Evolutionary conservation across 2,329 filamentous ascomycete species (phyloP).

Genomic region (Ophiostoma triangulosporum): DNA sequence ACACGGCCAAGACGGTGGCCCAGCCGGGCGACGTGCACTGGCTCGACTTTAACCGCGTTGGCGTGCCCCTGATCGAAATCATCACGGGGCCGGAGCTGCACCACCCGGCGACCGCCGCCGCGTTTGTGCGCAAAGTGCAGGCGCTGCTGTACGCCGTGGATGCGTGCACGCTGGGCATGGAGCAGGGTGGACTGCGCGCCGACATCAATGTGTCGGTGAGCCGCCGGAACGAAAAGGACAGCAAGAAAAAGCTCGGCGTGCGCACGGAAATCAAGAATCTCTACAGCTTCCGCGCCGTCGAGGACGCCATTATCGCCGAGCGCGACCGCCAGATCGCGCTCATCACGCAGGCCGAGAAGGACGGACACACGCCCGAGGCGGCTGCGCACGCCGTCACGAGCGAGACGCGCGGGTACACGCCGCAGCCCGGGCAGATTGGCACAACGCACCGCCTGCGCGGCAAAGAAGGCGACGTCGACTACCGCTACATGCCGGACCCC

Average conservation of each 20-base stretch:
- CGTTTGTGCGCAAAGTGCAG: conserved; percentile 81
- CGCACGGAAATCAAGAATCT: conserved; percentile 96
- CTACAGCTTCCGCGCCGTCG: conserved; percentile 85
- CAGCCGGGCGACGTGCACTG: conserved; percentile 61
- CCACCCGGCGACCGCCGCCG: conserved; percentile 73
- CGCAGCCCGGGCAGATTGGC: conserved; percentile 47
- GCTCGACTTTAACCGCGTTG: conserved; percentile 88
- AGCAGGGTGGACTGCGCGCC: conserved; percentile 75
- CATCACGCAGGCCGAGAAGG: conserved; percentile 67
- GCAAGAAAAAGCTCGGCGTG: conserved; percentile 48
- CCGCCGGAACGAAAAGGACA: background rate
- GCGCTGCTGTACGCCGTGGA: conserved; percentile 64
- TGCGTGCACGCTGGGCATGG: conserved; percentile 84
- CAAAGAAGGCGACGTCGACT: conserved; percentile 95
- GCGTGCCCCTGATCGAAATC: conserved; percentile 83
- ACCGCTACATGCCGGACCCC: conserved; percentile 96
- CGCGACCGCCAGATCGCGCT: conserved; percentile 75
- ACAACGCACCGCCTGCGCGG: conserved; percentile 72
- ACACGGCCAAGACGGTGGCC: conserved; percentile 86
- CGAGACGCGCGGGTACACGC: conserved; percentile 86
- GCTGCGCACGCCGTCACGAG: conserved; percentile 42
- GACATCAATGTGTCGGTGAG: conserved; percentile 88
- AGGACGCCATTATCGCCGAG: conserved; percentile 88
- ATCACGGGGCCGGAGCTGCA: conserved; percentile 86
- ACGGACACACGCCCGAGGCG: conserved; percentile 31